Conservation (phyloP, 2,329 filamentous ascomycete species). For the Aspergillus caelatus region DNA sequence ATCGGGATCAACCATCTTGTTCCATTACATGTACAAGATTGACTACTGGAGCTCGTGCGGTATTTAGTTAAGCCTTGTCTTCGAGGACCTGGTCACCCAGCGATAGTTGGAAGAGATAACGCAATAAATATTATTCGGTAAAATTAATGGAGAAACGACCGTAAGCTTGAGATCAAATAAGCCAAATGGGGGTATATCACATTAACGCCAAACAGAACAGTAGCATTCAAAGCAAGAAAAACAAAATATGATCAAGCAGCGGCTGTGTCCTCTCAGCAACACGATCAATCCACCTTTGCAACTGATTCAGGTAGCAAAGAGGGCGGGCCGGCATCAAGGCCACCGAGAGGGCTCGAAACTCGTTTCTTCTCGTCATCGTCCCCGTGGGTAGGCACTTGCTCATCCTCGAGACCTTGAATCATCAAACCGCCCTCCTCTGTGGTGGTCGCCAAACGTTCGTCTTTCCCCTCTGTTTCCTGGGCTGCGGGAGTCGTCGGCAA, state of each 20-base stretch:
- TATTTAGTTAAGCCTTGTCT: no score
- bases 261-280: not conserved
- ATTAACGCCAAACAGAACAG: constrained; percentile 35
- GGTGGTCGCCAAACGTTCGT: constrained; percentile 17
- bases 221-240: constrained; percentile 13
- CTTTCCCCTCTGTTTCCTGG: constrained; percentile 29
- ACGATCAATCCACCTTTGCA: constrained; percentile 24
- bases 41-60: not conserved
- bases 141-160: constrained; percentile 24
- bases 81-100: not conserved
- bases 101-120: not conserved
- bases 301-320: constrained; percentile 33
- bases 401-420: constrained; percentile 36
- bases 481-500: constrained; percentile 60
- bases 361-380: constrained; percentile 15
- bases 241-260: constrained; percentile 1
- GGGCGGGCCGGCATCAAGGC: constrained; percentile 27
- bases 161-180: constrained; percentile 18
- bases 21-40: not conserved
- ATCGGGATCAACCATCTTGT: not conserved
- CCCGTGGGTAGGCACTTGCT: constrained; percentile 26
- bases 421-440: constrained; percentile 36
- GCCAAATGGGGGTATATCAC: constrained; percentile 44
- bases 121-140: constrained; percentile 24
- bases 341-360: constrained; percentile 28